A percentile compares a stretch with the other conserved stretches of the same genome.
phyloP scores from a whole-genome alignment of 352 stramenopile species.

The Globisporangium lucens region DNA sequence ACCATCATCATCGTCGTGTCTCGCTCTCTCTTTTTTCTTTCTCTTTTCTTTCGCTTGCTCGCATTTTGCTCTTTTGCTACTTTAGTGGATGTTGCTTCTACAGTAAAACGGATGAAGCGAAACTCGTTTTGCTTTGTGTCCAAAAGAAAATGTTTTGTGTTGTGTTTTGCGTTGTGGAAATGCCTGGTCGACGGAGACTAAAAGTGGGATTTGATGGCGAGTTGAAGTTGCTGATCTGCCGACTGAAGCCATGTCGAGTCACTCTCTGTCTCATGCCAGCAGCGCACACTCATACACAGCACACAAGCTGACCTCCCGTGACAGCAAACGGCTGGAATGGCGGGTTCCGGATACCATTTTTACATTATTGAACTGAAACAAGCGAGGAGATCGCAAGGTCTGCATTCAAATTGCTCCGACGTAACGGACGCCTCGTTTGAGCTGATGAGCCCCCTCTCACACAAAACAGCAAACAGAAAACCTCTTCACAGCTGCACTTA shows the following conservation, averaged over 20 bases:
- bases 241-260: background rate
- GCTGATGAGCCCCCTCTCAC: background rate
- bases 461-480: background rate
- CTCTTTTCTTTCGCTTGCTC: slow-evolving; percentile 10
- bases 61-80: slow-evolving; percentile 14
- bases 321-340: background rate
- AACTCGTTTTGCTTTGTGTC: slow-evolving; percentile 5
- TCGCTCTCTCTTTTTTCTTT: background rate
- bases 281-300: background rate
- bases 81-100: slow-evolving; percentile 6
- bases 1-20: slow-evolving; percentile 3
- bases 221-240: background rate
- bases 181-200: no score
- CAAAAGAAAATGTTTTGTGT: background rate
- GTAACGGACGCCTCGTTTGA: background rate
- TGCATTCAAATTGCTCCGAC: background rate
- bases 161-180: background rate
- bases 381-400: background rate
- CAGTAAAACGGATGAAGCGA: slow-evolving; percentile 5
- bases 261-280: background rate
- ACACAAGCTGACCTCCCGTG: background rate
- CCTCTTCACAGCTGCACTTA: background rate
- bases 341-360: background rate
- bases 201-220: background rate
- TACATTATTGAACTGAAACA: background rate